A percentile compares a stretch with the other conserved stretches of the same genome.
phyloP scores from a whole-genome alignment of 202 grass and related monocot genomes.

The Miscanthus sacchariflorus region DNA sequence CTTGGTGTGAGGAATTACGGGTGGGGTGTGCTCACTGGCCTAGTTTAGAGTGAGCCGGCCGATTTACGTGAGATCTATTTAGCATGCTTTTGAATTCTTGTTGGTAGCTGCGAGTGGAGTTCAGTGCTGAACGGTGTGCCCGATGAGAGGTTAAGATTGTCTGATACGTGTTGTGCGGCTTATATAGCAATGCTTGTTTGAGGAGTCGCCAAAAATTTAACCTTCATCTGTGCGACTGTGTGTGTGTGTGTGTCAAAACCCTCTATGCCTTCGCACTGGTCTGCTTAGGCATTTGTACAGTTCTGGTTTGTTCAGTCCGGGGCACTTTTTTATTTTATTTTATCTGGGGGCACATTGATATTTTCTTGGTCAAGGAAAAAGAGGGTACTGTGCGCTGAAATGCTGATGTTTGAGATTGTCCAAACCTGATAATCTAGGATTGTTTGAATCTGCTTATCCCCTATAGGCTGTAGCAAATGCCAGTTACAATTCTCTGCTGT shows the following conservation, averaged over 20 bases:
- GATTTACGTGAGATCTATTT: constrained; percentile 31
- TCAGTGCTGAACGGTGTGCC: neutral
- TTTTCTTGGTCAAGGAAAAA: neutral
- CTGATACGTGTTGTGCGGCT: neutral
- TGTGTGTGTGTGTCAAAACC: neutral
- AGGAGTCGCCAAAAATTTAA: neutral
- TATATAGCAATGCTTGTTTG: neutral
- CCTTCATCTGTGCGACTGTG: neutral
- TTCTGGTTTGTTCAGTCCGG: neutral
- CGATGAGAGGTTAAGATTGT: neutral
- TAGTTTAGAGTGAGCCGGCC: neutral
- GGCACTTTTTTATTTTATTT: neutral
- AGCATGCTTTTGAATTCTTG: constrained; percentile 19
- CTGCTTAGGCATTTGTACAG: neutral
- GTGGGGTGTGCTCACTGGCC: neutral
- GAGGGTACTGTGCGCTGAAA: neutral
- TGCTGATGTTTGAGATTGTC: neutral
- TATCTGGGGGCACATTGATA: neutral
- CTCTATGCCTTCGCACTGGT: neutral
- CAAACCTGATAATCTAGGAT: neutral
- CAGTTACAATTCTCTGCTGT: neutral
- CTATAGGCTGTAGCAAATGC: neutral
- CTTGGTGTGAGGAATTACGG: neutral
- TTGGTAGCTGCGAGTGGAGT: neutral
- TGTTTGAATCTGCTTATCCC: neutral